Base-by-base conservation (phyloP, 495 filamentous ascomycete genomes). In the Xylaria telfairii region DNA sequence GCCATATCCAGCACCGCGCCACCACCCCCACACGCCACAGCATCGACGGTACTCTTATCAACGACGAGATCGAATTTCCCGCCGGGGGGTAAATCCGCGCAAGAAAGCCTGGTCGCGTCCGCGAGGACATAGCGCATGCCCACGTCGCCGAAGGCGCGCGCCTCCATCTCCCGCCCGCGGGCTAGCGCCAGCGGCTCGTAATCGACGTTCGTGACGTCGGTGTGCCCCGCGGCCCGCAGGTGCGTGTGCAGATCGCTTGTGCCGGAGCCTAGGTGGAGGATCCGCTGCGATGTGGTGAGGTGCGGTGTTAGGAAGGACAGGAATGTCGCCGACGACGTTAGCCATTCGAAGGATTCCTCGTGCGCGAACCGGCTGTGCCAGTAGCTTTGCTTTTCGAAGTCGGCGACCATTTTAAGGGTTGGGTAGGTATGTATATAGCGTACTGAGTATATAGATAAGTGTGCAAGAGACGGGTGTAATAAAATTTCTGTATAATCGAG, bases 31-130 rank as follows among this genome's bases (percentile, higher is more conserved):
- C 82, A 84, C 3, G 81, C 70, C 24, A 84, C 71, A 7, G 82
- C 81, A 44, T 84, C 82, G 34, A 70, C 78, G 6, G 82, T 82
- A 74, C 80, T 77, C 68, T 83, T 84, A 71, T 84, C 82, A 9
- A 84, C 56, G 1, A 80, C 80, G 15, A 83, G 54, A 21, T 77
- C 69, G 46, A 76, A 83, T 26, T 41, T 71, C 26, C 7, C 41
- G 28, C 9, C 41, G 32, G 5, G 4, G 10, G 15, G 1, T 17
- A 73, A 17, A 56, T 63, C 61, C n/a, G 73, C 19, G 3, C 5
- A 4, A 56, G 26, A 28, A 56, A 82, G 69, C 19, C 69, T 66
- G 0, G 80, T 83, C 6, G 56, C 81, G 41, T 83, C 81, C 32
- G 75, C 80, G 12, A 80, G 77, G 41, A 75, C 32, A 42, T 84